A percentile compares a stretch with the other conserved stretches of the same genome.
Evolutionary conservation across 306 rosid species (phyloP).

Genomic region (Vigna mungo): DNA sequence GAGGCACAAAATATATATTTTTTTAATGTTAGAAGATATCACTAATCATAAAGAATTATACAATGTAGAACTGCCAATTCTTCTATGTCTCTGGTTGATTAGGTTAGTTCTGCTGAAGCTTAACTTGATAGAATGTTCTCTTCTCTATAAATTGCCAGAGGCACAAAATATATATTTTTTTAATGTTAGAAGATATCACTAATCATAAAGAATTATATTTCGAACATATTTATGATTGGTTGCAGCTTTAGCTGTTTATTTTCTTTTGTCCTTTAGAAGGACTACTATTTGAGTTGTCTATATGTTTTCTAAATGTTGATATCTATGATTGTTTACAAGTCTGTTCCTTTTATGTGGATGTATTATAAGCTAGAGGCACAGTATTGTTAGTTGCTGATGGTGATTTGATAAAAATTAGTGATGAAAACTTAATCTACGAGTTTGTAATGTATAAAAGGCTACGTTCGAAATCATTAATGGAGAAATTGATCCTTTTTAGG

Average conservation of each 20-base stretch:
- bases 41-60: slow-evolving; percentile 32
- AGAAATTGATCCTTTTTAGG: neutral
- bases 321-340: neutral
- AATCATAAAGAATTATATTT: slow-evolving; percentile 35
- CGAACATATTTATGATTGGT: neutral
- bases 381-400: neutral
- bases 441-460: neutral
- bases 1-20: neutral
- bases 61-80: slow-evolving; percentile 81
- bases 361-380: neutral
- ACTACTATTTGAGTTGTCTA: neutral
- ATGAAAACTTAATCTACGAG: neutral
- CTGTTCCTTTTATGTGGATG: neutral
- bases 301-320: neutral
- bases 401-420: neutral
- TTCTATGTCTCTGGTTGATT: slow-evolving; percentile 62
- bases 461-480: neutral
- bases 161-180: neutral
- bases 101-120: slow-evolving; percentile 76
- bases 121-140: slow-evolving; percentile 77
- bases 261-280: neutral
- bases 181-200: neutral
- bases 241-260: neutral
- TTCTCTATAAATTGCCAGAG: slow-evolving; percentile 40
- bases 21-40: neutral